A percentile compares a stretch with the other conserved stretches of the same genome.
Conservation (phyloP, 257 asterid species). For the Handroanthus guayacan region DNA sequence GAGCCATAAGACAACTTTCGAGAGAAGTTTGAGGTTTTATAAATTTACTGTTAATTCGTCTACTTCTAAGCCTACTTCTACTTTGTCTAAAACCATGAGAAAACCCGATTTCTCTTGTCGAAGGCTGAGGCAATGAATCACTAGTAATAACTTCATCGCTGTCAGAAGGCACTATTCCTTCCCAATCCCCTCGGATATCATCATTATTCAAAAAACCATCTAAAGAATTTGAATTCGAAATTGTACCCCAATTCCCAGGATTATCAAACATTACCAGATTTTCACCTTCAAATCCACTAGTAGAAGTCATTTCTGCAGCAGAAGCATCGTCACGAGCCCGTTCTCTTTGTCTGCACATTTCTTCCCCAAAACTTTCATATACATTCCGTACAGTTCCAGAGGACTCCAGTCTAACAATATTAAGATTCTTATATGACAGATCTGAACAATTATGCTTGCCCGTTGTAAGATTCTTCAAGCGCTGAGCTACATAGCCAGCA, state of each 20-base stretch:
- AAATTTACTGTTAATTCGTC: slow-evolving; percentile 43
- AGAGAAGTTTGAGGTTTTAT: slow-evolving; percentile 67
- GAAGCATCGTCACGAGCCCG: slow-evolving; percentile 34
- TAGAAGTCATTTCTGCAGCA: slow-evolving; percentile 48
- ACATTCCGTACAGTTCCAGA: slow-evolving; percentile 32
- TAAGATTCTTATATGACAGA: slow-evolving; percentile 42
- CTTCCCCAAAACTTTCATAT: slow-evolving; percentile 39
- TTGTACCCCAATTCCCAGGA: slow-evolving; percentile 29
- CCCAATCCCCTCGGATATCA: slow-evolving; percentile 42
- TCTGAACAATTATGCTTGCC: slow-evolving; percentile 46
- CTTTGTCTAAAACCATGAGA: slow-evolving; percentile 54
- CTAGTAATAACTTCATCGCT: slow-evolving; percentile 36
- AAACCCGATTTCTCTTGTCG: slow-evolving; percentile 48
- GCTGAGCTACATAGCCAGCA: slow-evolving; percentile 73
- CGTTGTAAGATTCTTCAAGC: slow-evolving; percentile 60
- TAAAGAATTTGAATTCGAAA: slow-evolving; percentile 32
- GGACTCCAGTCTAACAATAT: slow-evolving; percentile 36
- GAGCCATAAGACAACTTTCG: slow-evolving; percentile 90
- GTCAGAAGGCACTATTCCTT: slow-evolving; percentile 37
- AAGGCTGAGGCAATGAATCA: slow-evolving; percentile 46
- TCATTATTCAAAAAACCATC: slow-evolving; percentile 34
- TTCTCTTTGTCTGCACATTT: slow-evolving; percentile 38
- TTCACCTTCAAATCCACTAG: slow-evolving; percentile 44
- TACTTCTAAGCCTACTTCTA: slow-evolving; percentile 60
- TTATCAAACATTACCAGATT: slow-evolving; percentile 29